A percentile compares a stretch with the other conserved stretches of the same genome.
These are phyloP conservation scores for Diospyros kaki DNA, from an alignment of 148 eudicot species.

Conservation along the genomic window DNA sequence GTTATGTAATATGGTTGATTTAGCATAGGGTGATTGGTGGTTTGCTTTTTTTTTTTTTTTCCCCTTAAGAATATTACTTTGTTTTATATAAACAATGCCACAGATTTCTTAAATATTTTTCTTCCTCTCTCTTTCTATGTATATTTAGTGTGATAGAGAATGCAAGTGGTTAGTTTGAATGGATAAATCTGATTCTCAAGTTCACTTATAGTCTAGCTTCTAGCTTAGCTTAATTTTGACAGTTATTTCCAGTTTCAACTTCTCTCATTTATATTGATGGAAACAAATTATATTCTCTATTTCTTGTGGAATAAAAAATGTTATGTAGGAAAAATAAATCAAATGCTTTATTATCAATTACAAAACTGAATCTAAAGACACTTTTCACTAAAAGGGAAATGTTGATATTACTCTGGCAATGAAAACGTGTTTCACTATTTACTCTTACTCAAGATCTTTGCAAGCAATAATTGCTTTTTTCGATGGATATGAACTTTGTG, in stretches of 20 bases:
- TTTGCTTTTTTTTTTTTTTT: no score
- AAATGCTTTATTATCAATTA: conserved; percentile 27
- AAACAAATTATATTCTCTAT: conserved; percentile 1
- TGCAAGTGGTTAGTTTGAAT: background rate
- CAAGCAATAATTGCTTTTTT: background rate
- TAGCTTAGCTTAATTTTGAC: background rate
- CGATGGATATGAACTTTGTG: background rate
- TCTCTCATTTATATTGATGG: background rate
- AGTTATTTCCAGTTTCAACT: background rate
- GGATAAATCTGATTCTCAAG: background rate
- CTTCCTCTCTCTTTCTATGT: no score
- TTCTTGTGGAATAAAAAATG: background rate
- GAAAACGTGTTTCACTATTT: background rate
- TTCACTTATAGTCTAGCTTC: background rate
- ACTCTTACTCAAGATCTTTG: background rate
- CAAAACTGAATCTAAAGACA: conserved; percentile 59
- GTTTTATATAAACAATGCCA: no score
- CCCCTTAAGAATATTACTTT: no score
- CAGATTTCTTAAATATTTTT: no score
- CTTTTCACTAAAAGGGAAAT: conserved; percentile 55
- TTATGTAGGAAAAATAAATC: conserved; percentile 47
- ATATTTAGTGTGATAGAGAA: conserved; percentile 5
- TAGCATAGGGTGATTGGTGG: no score
- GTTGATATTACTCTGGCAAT: background rate
- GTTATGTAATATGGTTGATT: no score